These are phyloP conservation scores for Ailanthus altissimus DNA, from an alignment of 345 rosid genomes.

Conservation along the genomic window DNA sequence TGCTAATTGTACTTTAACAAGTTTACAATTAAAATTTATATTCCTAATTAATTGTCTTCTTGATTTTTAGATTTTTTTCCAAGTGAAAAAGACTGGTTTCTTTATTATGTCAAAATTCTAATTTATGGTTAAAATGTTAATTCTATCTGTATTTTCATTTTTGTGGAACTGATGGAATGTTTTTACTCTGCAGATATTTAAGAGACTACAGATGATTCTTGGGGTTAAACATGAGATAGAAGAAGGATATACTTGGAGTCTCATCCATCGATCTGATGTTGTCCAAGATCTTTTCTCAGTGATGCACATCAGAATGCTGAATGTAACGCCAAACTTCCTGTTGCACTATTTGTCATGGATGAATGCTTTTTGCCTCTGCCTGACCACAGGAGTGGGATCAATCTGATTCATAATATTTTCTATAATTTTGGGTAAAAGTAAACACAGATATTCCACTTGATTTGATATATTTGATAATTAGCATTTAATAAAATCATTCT, in stretches of 20 bases:
- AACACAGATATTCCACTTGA: no score
- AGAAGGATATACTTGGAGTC: slow-evolving; percentile 85
- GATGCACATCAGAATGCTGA: slow-evolving; percentile 58
- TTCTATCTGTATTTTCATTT: slow-evolving; percentile 7
- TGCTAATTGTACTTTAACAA: no score
- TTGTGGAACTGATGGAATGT: slow-evolving; percentile 1
- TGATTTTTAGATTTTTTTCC: no score
- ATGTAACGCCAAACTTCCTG: slow-evolving; percentile 83
- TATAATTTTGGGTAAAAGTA: slow-evolving; percentile 89
- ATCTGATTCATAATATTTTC: slow-evolving; percentile 82
- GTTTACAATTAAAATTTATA: no score
- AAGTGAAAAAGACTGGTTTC: no score
- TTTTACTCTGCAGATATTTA: slow-evolving; percentile 48
- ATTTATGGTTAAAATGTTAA: no score
- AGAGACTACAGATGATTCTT: slow-evolving; percentile 57
- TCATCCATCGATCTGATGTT: slow-evolving; percentile 65
- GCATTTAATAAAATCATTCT: slow-evolving; percentile 5
- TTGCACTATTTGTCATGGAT: slow-evolving; percentile 85
- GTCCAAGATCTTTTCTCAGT: slow-evolving; percentile 46
- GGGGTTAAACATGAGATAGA: slow-evolving; percentile 83
- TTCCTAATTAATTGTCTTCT: no score
- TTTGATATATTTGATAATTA: not conserved
- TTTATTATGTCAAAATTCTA: no score
- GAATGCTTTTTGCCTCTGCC: slow-evolving; percentile 88
- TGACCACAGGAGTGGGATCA: slow-evolving; percentile 87